Conservation (phyloP, 441 rosid species). For the Biscutella auriculata region DNA sequence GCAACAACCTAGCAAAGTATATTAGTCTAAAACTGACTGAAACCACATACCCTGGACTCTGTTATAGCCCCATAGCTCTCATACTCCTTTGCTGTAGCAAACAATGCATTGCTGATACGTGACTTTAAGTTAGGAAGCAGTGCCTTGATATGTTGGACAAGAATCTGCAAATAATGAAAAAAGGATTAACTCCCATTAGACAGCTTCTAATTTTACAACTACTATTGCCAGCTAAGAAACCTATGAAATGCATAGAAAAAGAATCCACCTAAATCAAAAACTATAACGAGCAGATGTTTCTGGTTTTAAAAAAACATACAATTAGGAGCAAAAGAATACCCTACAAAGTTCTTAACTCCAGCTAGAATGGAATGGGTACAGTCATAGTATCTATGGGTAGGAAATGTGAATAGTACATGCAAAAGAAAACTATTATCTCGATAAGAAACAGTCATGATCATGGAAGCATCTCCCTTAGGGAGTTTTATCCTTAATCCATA, state of each 20-base stretch:
- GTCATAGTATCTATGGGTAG: background rate
- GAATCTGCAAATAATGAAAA: constrained; percentile 41
- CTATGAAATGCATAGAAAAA: background rate
- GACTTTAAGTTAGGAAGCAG: constrained; percentile 83
- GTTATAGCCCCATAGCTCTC: constrained; percentile 86
- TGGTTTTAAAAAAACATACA: background rate
- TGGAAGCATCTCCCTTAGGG: background rate
- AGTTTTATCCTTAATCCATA: background rate
- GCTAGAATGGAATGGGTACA: background rate
- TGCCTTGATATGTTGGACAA: constrained; percentile 75
- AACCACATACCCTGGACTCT: constrained; percentile 61
- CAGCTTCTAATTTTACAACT: background rate
- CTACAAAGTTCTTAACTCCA: background rate
- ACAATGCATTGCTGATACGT: constrained; percentile 55
- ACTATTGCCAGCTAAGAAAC: background rate
- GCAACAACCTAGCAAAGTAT: background rate
- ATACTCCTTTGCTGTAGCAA: constrained; percentile 81
- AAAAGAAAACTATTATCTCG: background rate
- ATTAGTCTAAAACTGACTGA: background rate
- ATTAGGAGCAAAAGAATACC: background rate
- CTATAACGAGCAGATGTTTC: background rate
- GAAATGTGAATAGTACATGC: background rate
- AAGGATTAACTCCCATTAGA: background rate
- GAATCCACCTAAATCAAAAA: background rate
- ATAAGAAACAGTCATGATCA: background rate